These are phyloP conservation scores for Saussurea involucrata DNA, from an alignment of 129 eudicot genomes.

Conservation along the genomic window DNA sequence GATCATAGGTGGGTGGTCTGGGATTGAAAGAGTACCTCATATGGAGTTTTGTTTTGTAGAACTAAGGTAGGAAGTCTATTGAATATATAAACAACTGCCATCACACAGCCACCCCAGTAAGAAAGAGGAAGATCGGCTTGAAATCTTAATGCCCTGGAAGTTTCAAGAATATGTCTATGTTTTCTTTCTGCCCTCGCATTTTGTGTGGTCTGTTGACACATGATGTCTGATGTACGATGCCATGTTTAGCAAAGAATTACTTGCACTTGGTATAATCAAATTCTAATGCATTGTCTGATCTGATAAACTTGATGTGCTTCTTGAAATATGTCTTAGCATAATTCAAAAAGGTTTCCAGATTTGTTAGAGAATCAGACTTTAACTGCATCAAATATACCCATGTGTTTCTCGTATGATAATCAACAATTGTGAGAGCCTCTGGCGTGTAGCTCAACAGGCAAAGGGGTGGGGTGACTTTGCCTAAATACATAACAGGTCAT, in stretches of 20 bases:
- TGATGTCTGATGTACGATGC: neutral
- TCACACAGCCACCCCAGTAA: neutral
- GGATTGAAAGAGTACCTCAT: too few species aligned
- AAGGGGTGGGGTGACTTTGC: too few species aligned
- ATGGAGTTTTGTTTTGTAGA: too few species aligned
- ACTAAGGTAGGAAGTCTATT: neutral
- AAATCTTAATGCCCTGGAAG: neutral
- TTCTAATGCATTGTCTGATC: neutral
- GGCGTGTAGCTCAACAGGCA: too few species aligned
- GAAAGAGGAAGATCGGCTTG: neutral
- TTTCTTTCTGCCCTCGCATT: neutral
- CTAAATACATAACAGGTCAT: too few species aligned
- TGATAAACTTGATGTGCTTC: neutral
- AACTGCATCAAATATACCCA: too few species aligned
- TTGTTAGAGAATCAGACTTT: neutral
- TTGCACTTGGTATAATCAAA: neutral
- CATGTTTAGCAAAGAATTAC: neutral
- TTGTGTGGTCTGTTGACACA: neutral
- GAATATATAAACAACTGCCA: neutral
- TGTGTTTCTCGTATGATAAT: too few species aligned
- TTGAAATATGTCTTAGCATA: neutral
- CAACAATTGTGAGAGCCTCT: neutral
- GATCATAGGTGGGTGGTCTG: too few species aligned
- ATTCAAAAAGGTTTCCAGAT: neutral
- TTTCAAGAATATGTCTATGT: neutral